Base-by-base conservation (phyloP, 73 alveolate genomes). In the Paramecium biaurelia region DNA sequence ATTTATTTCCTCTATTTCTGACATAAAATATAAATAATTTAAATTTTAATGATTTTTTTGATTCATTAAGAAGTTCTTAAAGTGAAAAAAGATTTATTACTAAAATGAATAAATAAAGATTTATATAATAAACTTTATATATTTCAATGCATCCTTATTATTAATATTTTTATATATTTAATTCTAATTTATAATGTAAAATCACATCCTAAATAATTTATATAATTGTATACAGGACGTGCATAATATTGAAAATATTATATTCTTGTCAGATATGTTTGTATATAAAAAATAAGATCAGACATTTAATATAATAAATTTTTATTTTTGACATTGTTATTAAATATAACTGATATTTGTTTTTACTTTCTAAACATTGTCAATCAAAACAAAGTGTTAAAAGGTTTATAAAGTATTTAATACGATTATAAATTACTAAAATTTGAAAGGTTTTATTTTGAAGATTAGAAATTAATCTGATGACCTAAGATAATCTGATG, bases 1-100 rank as follows among this genome's bases (percentile, higher is more conserved):
- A 63, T 63, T 63, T 26, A 63, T 63, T 63, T 63, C 84, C 47
- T 63, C 84, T 20, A 63, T 63, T 63, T 63, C 84, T 63, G 84
- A 63, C 84, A 63, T 63, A 23, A 30, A 63, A 30, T 30, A 30
- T 63, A 63, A 63, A 30, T 63, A 11, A 63, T 26, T 23, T 63
- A 30, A 63, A 53, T 53, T 53, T 53, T 53, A 53, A 53, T 53
- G 30, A 53, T 53, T 18, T 53, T 47, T 53, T 53, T 53, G 14
- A 53, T n/a, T 53, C 30, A 18, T 4, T 18, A 53, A 15, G 68
- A 53, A 18, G 68, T 53, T 15, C 30, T 18, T 18, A 53, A 53
- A 53, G 68, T n/a, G 5, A 53, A 53, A n/a, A 34, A 53, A 53
- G 30, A 53, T 53, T 53, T 21, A 53, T 0, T 18, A 53, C 32